A percentile compares a stretch with the other conserved stretches of the same genome.
Evolutionary conservation across 768 basidiomycete genomes (phyloP).

Genomic region (Mycena sanguinolenta): DNA sequence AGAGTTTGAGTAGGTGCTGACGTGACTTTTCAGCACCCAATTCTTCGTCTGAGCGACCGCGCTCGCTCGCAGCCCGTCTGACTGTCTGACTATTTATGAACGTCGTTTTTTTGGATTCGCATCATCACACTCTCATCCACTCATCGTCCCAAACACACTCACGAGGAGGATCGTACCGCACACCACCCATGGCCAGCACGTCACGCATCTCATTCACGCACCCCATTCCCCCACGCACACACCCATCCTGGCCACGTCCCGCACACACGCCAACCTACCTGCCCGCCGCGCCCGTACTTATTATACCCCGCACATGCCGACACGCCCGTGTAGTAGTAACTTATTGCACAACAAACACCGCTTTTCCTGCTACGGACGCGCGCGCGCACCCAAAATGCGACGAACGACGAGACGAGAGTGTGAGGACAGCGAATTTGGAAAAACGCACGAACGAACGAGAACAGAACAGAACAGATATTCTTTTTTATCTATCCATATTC

Average conservation of each 20-base stretch:
- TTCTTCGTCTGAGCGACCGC: constrained; percentile 92
- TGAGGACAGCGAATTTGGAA: background rate
- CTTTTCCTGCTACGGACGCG: background rate
- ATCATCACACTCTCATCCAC: background rate
- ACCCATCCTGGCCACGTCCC: too few species aligned
- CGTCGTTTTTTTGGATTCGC: constrained; percentile 45
- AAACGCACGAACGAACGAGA: background rate
- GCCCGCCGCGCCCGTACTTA: constrained; percentile 13
- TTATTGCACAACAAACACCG: constrained; percentile 25
- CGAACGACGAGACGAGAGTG: too few species aligned
- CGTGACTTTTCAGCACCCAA: constrained; percentile 70
- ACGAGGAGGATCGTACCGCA: constrained; percentile 15
- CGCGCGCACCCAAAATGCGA: constrained; percentile 4
- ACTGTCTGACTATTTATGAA: constrained; percentile 35
- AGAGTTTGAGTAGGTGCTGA: constrained; percentile 10
- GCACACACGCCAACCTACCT: too few species aligned
- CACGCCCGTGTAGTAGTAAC: constrained; percentile 33
- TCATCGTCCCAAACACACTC: constrained; percentile 29
- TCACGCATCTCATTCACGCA: too few species aligned
- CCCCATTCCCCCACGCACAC: too few species aligned
- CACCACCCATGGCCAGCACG: too few species aligned
- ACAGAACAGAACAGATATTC: constrained; percentile 5
- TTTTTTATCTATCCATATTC: constrained; percentile 9
- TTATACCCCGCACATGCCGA: background rate
- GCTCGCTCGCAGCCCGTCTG: too few species aligned